These are phyloP conservation scores for Chlamydomonas sp. DNA, from an alignment of 139 green algal genomes.

Conservation along the genomic window DNA sequence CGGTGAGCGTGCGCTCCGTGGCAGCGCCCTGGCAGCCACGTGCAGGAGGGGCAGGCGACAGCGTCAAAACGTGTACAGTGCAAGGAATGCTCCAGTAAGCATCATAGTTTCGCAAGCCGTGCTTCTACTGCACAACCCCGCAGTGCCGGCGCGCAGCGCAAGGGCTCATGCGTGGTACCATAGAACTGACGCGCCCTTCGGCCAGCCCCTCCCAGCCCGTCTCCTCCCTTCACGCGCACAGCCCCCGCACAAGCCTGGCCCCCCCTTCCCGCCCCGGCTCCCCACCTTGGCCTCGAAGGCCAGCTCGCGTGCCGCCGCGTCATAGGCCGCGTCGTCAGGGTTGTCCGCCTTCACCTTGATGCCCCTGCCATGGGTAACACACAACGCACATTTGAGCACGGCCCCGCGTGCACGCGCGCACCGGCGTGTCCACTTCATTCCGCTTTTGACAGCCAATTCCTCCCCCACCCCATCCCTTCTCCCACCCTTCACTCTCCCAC, in stretches of 20 bases:
- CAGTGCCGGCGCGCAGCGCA: too few species aligned
- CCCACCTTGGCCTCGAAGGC: conserved; percentile 78
- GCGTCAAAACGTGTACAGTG: neutral
- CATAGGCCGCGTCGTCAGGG: conserved; percentile 74
- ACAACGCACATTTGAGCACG: neutral
- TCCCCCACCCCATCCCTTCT: neutral
- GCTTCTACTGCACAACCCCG: too few species aligned
- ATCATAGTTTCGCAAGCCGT: too few species aligned
- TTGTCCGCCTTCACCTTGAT: conserved; percentile 57
- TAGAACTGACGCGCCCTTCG: too few species aligned
- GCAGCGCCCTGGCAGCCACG: conserved; percentile 16
- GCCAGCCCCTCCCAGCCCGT: conserved; percentile 42
- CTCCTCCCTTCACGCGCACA: conserved; percentile 51
- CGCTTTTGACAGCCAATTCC: neutral
- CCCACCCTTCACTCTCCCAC: neutral
- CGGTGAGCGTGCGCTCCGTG: conserved; percentile 4
- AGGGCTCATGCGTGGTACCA: too few species aligned
- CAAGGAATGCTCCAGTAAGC: neutral
- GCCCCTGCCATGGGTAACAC: conserved; percentile 28
- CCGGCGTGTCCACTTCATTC: too few species aligned
- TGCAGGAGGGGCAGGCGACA: conserved; percentile 7
- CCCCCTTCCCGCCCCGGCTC: conserved; percentile 69
- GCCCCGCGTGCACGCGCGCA: too few species aligned
- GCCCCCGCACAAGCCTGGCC: conserved; percentile 39
- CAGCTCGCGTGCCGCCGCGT: conserved; percentile 73